Percentiles rank a stretch among this genome's conserved stretches.
Evolutionary conservation across 352 stramenopile genomes (phyloP).

Genomic region (Elongisporangium prolatum): DNA sequence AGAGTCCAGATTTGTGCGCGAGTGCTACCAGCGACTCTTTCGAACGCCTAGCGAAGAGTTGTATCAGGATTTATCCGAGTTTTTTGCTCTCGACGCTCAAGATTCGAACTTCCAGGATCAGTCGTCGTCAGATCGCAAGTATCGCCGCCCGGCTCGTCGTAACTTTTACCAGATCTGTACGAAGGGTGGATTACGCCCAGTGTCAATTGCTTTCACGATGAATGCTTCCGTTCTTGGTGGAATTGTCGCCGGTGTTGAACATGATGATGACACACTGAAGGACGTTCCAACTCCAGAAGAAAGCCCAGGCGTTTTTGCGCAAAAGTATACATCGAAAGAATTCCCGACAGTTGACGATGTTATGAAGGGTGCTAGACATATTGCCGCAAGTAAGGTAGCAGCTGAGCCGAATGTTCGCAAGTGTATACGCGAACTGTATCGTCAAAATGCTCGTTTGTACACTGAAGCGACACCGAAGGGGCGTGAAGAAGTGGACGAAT

Average conservation of each 20-base stretch:
- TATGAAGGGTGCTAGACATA: slow-evolving; percentile 86
- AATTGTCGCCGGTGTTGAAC: slow-evolving; percentile 62
- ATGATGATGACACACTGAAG: slow-evolving; percentile 48
- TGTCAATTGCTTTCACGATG: slow-evolving; percentile 82
- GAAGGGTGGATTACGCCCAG: slow-evolving; percentile 67
- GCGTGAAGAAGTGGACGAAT: slow-evolving; percentile 85
- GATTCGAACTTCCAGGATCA: slow-evolving; percentile 52
- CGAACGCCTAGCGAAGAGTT: slow-evolving; percentile 71
- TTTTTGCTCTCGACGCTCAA: slow-evolving; percentile 74
- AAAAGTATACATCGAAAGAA: slow-evolving; percentile 80
- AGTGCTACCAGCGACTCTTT: slow-evolving; percentile 79
- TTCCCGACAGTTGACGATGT: slow-evolving; percentile 84
- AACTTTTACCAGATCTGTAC: slow-evolving; percentile 89
- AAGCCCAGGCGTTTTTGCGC: slow-evolving; percentile 55
- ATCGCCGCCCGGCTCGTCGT: slow-evolving; percentile 67
- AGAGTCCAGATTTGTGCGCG: slow-evolving; percentile 75
- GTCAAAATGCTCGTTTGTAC: slow-evolving; percentile 65
- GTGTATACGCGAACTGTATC: slow-evolving; percentile 80
- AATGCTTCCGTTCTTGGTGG: slow-evolving; percentile 80
- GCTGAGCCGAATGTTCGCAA: slow-evolving; percentile 83
- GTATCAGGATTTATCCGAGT: slow-evolving; percentile 84
- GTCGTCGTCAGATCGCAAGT: slow-evolving; percentile 47
- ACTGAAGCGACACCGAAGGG: slow-evolving; percentile 80
- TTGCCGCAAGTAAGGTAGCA: slow-evolving; percentile 80
- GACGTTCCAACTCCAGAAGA: slow-evolving; percentile 75